Evolutionary conservation across 1,284 basidiomycete species (phyloP).

Genomic region (Gomphus sp.): DNA sequence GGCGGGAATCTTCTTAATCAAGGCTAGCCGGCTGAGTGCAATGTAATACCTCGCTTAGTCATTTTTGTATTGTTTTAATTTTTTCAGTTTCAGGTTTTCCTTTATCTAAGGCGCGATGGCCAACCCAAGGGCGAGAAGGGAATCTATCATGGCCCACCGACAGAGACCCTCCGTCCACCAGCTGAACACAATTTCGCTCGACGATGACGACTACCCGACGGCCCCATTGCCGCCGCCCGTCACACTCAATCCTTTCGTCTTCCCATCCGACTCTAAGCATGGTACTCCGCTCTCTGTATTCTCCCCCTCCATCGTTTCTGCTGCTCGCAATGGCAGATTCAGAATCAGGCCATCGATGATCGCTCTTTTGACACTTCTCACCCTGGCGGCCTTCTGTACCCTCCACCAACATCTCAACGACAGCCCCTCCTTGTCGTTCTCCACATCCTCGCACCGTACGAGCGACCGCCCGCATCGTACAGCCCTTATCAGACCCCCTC

Average conservation of each 20-base stretch:
- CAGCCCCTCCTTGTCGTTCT: neutral
- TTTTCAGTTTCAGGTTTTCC: neutral
- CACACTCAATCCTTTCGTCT: neutral
- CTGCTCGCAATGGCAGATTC: neutral
- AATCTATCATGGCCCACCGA: neutral
- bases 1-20: no score
- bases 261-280: neutral
- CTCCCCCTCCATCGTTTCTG: neutral
- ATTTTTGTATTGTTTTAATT: neutral
- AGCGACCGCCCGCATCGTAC: conserved; percentile 22
- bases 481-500: conserved; percentile 23
- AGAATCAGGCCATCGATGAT: conserved; percentile 36
- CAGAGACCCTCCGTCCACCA: neutral
- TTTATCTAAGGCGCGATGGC: neutral
- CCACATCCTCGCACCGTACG: neutral
- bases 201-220: neutral
- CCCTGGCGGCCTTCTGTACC: conserved; percentile 27
- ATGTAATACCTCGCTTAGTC: neutral
- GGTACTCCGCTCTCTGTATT: neutral
- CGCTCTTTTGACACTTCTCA: conserved; percentile 39
- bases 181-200: neutral
- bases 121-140: neutral
- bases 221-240: neutral
- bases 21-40: no score
- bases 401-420: conserved; percentile 11